A percentile compares a stretch with the other conserved stretches of the same genome.
Evolutionary conservation across 768 basidiomycete species (phyloP).

Genomic region (Suillus ampliporus): DNA sequence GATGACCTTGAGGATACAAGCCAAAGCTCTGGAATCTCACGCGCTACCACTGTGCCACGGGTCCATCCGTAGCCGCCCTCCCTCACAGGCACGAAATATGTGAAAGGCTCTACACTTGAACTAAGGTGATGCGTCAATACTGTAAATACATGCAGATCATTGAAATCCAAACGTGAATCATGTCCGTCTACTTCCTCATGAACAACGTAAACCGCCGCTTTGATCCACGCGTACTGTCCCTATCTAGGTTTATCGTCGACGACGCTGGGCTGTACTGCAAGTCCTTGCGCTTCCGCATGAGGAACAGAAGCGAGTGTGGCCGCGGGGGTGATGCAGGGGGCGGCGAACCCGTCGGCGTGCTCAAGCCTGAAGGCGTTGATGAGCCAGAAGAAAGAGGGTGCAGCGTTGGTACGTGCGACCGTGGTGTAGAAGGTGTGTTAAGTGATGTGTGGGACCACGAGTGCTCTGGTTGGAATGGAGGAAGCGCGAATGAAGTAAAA

Average conservation of each 20-base stretch:
- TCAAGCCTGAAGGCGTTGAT: constrained; percentile 37
- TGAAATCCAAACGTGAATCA: constrained; percentile 14
- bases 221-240: constrained; percentile 11
- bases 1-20: constrained; percentile 48
- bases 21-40: constrained; percentile 43
- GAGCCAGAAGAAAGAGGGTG: constrained; percentile 37
- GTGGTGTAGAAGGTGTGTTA: constrained; percentile 27
- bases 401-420: constrained; percentile 29
- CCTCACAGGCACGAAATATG: neutral
- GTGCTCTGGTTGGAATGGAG: constrained; percentile 29
- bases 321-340: constrained; percentile 27
- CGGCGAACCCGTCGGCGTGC: constrained; percentile 34
- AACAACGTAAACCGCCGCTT: constrained; percentile 39
- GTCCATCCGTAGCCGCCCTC: constrained; percentile 20
- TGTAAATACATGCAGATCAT: constrained; percentile 20
- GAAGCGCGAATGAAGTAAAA: constrained; percentile 37
- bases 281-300: constrained; percentile 35
- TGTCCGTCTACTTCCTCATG: constrained; percentile 33
- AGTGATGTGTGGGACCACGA: constrained; percentile 28
- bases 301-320: constrained; percentile 36
- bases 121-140: constrained; percentile 1
- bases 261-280: constrained; percentile 30
- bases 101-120: neutral
- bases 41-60: constrained; percentile 47
- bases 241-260: constrained; percentile 27